Evolutionary conservation across 805 yeast genomes (phyloP), one percentile per base, ranked within the genome.

Genomic region (Schizosaccharomyces octosporus): DNA sequence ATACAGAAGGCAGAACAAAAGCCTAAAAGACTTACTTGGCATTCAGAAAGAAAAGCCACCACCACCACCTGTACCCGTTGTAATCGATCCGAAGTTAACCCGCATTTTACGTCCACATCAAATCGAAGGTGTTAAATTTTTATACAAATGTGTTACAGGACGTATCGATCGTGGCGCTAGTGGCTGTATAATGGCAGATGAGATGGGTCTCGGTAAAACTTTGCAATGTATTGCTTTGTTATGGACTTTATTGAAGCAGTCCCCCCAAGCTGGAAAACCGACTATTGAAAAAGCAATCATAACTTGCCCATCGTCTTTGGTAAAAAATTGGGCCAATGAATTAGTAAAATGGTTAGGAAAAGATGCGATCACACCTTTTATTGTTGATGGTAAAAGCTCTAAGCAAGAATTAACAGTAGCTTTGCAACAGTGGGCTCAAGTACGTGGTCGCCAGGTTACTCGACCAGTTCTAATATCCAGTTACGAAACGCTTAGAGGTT

Each of bases 171-270:
- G 36, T 21, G 76, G 84, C 42, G 97, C 97, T 0, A 81, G 84
- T 67, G 98, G 98, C 2, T 90, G 97, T 69, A 90, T 90, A 60
- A 90, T 90, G 97, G 97, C 97, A 0, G 97, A 88, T 72, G 97
- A 86, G 71, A 88, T 88, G 97, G 97, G 96, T 3, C 75, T 87
- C 48, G 96, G 96, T 31, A 87, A 87, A 69, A 87, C 96, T 0
- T 74, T 87, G 31, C 96, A 87, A 69, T 90, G 97, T 70, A 78
- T 90, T 42, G 77, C 96, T 0, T 75, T 90, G 41, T 78, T 89
- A 85, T 90, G 97, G 97, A 90, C 97, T 0, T 70, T 90, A 59
- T 74, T 90, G 59, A 80, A 79, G 64, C 98, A 90, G 70, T 83
- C 95, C 7, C 97, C 97, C 1, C 79, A 89, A 61, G 87, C 87